Evolutionary conservation across 495 filamentous ascomycete species (phyloP).

Genomic region (Collariella sp.): DNA sequence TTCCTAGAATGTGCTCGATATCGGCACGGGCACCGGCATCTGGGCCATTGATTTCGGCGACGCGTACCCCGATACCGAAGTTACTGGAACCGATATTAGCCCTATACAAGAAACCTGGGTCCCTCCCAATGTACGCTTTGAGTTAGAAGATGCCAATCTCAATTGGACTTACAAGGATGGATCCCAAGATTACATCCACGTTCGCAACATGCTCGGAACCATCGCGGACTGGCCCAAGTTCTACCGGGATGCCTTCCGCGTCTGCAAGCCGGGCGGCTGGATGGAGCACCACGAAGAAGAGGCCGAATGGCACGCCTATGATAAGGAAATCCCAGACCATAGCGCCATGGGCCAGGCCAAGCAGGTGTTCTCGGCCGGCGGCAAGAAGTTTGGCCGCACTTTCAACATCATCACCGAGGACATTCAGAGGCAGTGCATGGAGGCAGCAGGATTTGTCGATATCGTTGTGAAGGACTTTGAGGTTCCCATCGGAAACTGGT

Average conservation of each 20-base stretch:
- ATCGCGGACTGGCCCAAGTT: conserved; percentile 44
- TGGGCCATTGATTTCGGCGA: conserved; percentile 47
- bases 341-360: background rate
- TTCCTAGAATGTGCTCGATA: too few relatives aligned
- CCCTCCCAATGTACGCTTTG: too few relatives aligned
- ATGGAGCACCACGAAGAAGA: conserved; percentile 12
- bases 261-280: conserved; percentile 37
- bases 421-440: conserved; percentile 33
- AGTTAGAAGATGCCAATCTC: too few relatives aligned
- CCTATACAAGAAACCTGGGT: too few relatives aligned
- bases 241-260: conserved; percentile 27
- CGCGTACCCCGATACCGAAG: conserved; percentile 40
- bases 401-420: conserved; percentile 25
- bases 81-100: conserved; percentile 16
- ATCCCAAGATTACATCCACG: conserved; percentile 35
- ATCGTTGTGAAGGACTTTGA: conserved; percentile 43
- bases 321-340: background rate
- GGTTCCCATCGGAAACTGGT: conserved; percentile 51
- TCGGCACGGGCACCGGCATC: conserved; percentile 57
- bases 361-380: conserved; percentile 28
- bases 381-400: conserved; percentile 33
- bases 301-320: background rate
- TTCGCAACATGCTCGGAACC: background rate
- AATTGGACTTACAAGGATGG: conserved; percentile 41
- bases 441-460: conserved; percentile 50